These are phyloP conservation scores for Colletotrichum noveboracense DNA, from an alignment of 2,329 filamentous ascomycete species.

Conservation along the genomic window DNA sequence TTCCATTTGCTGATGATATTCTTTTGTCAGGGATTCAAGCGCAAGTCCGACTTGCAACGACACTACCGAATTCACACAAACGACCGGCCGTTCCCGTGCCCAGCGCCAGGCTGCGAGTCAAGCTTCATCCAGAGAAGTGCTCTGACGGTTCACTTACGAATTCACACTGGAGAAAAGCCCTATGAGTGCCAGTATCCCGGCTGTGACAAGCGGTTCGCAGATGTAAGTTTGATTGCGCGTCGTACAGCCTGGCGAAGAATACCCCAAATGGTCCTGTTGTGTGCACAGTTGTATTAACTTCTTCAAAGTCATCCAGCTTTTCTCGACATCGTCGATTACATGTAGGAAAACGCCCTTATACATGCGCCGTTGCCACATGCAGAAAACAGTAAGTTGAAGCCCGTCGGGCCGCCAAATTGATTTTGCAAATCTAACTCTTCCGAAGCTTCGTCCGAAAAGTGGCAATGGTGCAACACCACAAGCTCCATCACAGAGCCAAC, in stretches of 20 bases:
- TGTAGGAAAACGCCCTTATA: not conserved
- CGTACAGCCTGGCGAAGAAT: not conserved
- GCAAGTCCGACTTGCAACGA: conserved; percentile 73
- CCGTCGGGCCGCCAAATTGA: rapidly evolving
- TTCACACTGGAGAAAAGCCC: conserved; percentile 75
- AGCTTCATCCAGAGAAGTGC: conserved; percentile 76
- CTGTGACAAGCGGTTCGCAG: conserved; percentile 73
- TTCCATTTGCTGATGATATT: conserved; percentile 12
- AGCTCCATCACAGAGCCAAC: not conserved
- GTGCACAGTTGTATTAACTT: not conserved
- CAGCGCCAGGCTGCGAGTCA: conserved; percentile 66
- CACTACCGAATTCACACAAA: conserved; percentile 77
- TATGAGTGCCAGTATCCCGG: conserved; percentile 70
- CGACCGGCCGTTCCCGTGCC: conserved; percentile 70
- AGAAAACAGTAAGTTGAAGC: not conserved
- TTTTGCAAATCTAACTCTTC: not conserved
- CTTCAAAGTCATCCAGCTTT: not conserved
- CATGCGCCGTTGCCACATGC: not conserved
- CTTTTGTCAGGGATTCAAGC: conserved; percentile 66
- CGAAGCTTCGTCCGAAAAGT: not conserved
- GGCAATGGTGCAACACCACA: not conserved
- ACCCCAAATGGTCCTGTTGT: rapidly evolving
- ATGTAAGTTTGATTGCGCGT: conserved; percentile 50
- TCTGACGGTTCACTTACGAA: conserved; percentile 72
- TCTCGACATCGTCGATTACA: not conserved